Conservation (phyloP, 176 grass and related monocot species). For the Eleusine coracana region DNA sequence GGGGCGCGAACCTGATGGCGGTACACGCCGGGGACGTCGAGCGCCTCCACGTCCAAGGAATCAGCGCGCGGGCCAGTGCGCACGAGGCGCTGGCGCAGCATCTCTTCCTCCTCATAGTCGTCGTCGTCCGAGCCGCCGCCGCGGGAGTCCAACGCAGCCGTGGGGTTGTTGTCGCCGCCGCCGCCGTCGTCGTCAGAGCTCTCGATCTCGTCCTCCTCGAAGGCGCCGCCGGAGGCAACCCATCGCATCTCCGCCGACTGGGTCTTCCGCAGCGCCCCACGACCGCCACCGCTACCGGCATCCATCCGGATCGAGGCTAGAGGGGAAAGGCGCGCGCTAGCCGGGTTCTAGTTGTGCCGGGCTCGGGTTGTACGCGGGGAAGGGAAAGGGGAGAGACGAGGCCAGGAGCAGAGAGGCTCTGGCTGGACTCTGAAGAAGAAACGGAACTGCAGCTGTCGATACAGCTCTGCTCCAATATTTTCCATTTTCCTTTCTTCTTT, state of each 20-base stretch:
- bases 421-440: conserved; percentile 4
- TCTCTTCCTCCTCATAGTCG: conserved; percentile 59
- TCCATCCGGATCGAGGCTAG: conserved; percentile 40
- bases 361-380: neutral
- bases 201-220: conserved; percentile 69
- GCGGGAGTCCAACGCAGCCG: conserved; percentile 39
- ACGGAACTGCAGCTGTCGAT: conserved; percentile 33
- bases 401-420: neutral
- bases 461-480: conserved; percentile 18
- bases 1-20: conserved; percentile 38
- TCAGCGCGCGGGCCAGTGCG: conserved; percentile 84
- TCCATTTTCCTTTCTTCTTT: neutral
- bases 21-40: conserved; percentile 73
- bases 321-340: neutral
- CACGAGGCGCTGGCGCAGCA: conserved; percentile 76
- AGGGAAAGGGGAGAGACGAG: neutral
- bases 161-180: conserved; percentile 32
- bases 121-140: conserved; percentile 60
- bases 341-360: neutral
- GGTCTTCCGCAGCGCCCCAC: conserved; percentile 59
- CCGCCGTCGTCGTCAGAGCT: conserved; percentile 55
- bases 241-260: conserved; percentile 81
- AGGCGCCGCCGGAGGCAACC: conserved; percentile 53
- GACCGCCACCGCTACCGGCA: conserved; percentile 32
- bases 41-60: conserved; percentile 89